These are phyloP conservation scores for Leccinum longicurvipes DNA, from an alignment of 768 basidiomycete species.

Conservation along the genomic window DNA sequence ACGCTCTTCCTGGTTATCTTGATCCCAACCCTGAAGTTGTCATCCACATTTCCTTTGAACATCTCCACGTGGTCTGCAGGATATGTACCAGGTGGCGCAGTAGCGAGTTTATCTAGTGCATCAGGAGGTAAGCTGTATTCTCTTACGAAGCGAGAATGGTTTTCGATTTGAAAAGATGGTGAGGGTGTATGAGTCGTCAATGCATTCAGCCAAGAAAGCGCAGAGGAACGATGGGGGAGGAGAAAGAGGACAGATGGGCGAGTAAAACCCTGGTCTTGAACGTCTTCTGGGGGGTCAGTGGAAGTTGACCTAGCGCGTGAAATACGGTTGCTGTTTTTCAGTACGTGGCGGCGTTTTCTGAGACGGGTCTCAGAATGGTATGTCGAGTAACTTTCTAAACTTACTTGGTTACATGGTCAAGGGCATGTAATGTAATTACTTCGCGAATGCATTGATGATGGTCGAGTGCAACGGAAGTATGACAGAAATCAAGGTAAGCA, in stretches of 20 bases:
- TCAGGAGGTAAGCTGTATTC: conserved; percentile 85
- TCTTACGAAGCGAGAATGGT: conserved; percentile 71
- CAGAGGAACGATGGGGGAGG: conserved; percentile 89
- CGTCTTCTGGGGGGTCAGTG: conserved; percentile 60
- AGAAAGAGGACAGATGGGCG: conserved; percentile 92
- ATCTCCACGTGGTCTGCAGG: conserved; percentile 88
- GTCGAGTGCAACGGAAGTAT: conserved; percentile 64
- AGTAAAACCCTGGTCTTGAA: conserved; percentile 97
- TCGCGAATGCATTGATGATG: conserved; percentile 63
- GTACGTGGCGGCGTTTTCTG: conserved; percentile 85
- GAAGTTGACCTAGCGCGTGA: conserved; percentile 61
- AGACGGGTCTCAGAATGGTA: conserved; percentile 1
- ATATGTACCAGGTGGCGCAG: conserved; percentile 72
- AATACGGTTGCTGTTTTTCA: conserved; percentile 95
- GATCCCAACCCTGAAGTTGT: conserved; percentile 88
- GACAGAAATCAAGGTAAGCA: conserved; percentile 73
- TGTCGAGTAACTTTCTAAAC: background rate
- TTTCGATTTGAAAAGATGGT: conserved; percentile 80
- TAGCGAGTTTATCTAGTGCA: conserved; percentile 74
- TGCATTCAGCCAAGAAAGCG: conserved; percentile 77
- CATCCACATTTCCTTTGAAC: conserved; percentile 96
- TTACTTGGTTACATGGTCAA: conserved; percentile 91
- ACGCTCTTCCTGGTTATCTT: conserved; percentile 92
- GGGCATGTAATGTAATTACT: conserved; percentile 69
- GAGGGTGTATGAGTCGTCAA: conserved; percentile 73